Percentiles rank a stretch among this genome's conserved stretches.
Evolutionary conservation across 164 flowering plant species (phyloP).

Genomic region (Amborella trichopoda): DNA sequence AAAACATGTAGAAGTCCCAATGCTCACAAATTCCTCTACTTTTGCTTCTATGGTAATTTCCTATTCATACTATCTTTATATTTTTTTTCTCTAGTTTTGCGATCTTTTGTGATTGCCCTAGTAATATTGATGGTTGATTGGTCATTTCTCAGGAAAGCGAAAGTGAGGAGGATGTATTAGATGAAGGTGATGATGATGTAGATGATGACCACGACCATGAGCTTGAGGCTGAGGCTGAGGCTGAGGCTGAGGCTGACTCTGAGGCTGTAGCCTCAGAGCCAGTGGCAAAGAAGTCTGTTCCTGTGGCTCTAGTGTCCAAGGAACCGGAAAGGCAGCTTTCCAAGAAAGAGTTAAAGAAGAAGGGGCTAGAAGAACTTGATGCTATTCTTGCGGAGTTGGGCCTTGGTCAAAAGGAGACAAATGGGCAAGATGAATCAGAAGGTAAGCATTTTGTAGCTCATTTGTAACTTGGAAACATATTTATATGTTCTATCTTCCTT

Average conservation of each 20-base stretch:
- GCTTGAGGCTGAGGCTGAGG: slow-evolving; percentile 20
- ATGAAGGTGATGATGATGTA: slow-evolving; percentile 52
- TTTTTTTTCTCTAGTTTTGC: neutral
- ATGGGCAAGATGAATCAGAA: slow-evolving; percentile 28
- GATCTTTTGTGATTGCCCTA: neutral
- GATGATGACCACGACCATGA: slow-evolving; percentile 68
- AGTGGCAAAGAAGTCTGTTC: slow-evolving; percentile 29
- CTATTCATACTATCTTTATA: too few species aligned
- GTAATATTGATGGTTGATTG: neutral
- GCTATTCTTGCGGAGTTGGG: slow-evolving; percentile 83
- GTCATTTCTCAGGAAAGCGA: slow-evolving; percentile 58
- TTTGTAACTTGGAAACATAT: too few species aligned
- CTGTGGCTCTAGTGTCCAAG: slow-evolving; percentile 32
- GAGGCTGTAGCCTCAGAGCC: slow-evolving; percentile 30
- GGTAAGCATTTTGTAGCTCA: slow-evolving; percentile 22
- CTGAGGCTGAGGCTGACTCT: too few species aligned
- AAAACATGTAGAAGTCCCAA: too few species aligned
- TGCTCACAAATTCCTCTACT: too few species aligned
- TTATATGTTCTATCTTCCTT: too few species aligned
- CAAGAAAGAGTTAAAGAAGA: slow-evolving; percentile 82
- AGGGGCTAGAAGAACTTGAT: slow-evolving; percentile 81
- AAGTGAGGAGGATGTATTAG: slow-evolving; percentile 68
- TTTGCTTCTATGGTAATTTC: too few species aligned
- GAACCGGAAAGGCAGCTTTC: slow-evolving; percentile 87
- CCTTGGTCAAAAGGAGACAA: slow-evolving; percentile 25